These are phyloP conservation scores for Gossypium armourianum DNA, from an alignment of 441 rosid species.

Conservation along the genomic window DNA sequence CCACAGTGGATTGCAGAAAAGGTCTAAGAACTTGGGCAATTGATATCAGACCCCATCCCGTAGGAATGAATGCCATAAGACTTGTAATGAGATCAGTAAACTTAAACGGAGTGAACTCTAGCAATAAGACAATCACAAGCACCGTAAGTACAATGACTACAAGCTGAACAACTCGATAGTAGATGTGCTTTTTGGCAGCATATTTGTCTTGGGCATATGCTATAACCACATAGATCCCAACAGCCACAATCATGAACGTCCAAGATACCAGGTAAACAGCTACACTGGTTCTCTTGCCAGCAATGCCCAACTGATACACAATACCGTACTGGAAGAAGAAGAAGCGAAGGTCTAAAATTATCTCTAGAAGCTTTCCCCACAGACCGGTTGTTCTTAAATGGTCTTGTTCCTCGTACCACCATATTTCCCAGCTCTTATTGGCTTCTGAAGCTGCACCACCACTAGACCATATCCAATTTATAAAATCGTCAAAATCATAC, in stretches of 20 bases:
- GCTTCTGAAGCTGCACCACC: constrained; percentile 37
- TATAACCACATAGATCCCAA: constrained; percentile 34
- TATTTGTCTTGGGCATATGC: constrained; percentile 41
- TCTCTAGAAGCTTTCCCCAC: constrained; percentile 55
- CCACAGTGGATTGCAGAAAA: constrained; percentile 51
- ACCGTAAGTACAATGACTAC: constrained; percentile 35
- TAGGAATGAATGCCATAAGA: constrained; percentile 73
- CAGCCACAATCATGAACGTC: constrained; percentile 33
- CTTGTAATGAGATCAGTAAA: constrained; percentile 55
- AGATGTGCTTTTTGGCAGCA: constrained; percentile 45
- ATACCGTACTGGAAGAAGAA: constrained; percentile 55
- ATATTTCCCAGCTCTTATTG: constrained; percentile 53
- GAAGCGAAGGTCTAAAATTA: constrained; percentile 51
- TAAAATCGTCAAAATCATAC: constrained; percentile 48
- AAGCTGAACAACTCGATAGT: constrained; percentile 64
- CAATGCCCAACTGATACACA: constrained; percentile 42
- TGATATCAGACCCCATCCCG: constrained; percentile 76
- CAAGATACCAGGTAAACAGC: constrained; percentile 53
- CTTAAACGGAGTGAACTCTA: constrained; percentile 36
- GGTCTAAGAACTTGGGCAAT: constrained; percentile 76
- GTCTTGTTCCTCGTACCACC: constrained; percentile 66
- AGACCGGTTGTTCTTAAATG: constrained; percentile 54
- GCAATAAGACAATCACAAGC: constrained; percentile 40
- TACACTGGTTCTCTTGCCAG: constrained; percentile 25
- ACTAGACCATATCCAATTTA: constrained; percentile 43